Conservation (phyloP, 345 rosid genomes). For the Microcos paniculata region DNA sequence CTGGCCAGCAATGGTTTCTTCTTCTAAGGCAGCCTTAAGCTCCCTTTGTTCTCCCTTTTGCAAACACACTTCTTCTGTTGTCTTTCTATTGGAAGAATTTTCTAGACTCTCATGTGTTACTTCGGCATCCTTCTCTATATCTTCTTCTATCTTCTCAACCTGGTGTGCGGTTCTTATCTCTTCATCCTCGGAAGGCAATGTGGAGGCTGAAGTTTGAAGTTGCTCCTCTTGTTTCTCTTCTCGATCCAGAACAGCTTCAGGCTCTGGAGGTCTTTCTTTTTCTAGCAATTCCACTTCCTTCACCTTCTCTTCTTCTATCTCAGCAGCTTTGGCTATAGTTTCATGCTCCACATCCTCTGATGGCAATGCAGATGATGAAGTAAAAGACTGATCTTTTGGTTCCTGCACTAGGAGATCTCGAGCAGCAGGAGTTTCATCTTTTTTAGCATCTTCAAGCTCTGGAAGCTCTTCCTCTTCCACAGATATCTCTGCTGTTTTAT, state of each 20-base stretch:
- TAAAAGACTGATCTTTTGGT: neutral
- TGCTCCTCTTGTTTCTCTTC: slow-evolving; percentile 13
- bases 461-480: neutral
- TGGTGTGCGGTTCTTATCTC: slow-evolving; percentile 14
- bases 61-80: slow-evolving; percentile 14
- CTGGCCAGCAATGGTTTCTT: slow-evolving; percentile 15
- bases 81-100: slow-evolving; percentile 1
- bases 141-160: slow-evolving; percentile 28
- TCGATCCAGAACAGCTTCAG: slow-evolving; percentile 3
- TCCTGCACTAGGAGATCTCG: neutral
- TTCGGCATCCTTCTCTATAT: slow-evolving; percentile 22
- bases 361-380: neutral
- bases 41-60: slow-evolving; percentile 22
- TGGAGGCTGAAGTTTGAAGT: too few species aligned
- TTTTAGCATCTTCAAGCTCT: neutral
- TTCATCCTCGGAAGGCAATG: too few species aligned
- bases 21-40: neutral
- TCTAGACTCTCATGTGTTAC: slow-evolving; percentile 21
- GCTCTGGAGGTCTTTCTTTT: slow-evolving; percentile 1
- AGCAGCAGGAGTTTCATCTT: slow-evolving; percentile 8
- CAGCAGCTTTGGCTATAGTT: neutral
- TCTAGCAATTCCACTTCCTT: neutral
- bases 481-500: neutral
- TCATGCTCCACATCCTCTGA: neutral
- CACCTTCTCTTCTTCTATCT: neutral